Conservation (phyloP, 331 rosid genomes). For the Pyrus hybrid region DNA sequence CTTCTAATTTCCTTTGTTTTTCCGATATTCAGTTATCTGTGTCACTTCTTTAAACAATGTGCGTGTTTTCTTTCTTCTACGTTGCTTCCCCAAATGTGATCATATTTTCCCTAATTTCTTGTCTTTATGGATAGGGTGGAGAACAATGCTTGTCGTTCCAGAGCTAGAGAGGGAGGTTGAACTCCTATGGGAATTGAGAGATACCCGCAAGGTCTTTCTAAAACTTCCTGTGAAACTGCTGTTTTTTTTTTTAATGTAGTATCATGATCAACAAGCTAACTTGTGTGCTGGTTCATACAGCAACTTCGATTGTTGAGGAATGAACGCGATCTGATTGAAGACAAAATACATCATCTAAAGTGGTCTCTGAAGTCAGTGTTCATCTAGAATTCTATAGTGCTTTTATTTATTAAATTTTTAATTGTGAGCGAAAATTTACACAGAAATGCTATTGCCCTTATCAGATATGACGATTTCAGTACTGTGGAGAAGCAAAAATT, state of each 20-base stretch:
- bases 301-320: conserved; percentile 67
- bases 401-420: background rate
- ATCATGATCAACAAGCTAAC: background rate
- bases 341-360: conserved; percentile 72
- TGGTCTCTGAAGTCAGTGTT: conserved; percentile 71
- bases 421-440: background rate
- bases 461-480: conserved; percentile 56
- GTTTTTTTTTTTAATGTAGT: background rate
- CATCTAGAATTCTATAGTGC: conserved; percentile 5
- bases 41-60: background rate
- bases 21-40: background rate
- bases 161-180: conserved; percentile 91
- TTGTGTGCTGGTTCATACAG: conserved; percentile 26
- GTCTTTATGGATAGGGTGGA: conserved; percentile 68
- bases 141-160: conserved; percentile 99
- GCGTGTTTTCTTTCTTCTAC: background rate
- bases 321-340: conserved; percentile 76
- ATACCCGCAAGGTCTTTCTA: conserved; percentile 70
- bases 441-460: background rate
- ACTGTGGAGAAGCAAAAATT: conserved; percentile 34
- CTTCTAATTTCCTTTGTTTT: background rate
- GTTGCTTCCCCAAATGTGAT: background rate
- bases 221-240: background rate
- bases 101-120: background rate
- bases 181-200: conserved; percentile 70